These are phyloP conservation scores for Trametes cubensis DNA, from an alignment of 768 basidiomycete genomes.

Conservation along the genomic window DNA sequence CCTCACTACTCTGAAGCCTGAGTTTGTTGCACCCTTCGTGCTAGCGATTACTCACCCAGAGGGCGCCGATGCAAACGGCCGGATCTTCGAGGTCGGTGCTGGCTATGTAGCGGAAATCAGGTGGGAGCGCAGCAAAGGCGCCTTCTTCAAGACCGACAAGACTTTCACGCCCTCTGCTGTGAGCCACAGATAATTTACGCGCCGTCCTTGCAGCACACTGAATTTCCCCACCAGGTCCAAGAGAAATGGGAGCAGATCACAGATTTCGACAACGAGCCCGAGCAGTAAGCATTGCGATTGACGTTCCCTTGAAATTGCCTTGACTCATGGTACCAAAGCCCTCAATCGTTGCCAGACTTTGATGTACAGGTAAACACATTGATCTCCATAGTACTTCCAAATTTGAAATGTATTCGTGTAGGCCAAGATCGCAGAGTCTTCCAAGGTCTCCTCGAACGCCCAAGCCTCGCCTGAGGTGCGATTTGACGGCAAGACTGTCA, in stretches of 20 bases:
- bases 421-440: constrained; percentile 49
- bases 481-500: constrained; percentile 88
- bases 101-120: constrained; percentile 90
- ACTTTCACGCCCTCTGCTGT: constrained; percentile 95
- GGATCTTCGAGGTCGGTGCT: constrained; percentile 90
- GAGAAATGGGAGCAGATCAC: constrained; percentile 80
- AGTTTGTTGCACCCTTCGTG: constrained; percentile 92
- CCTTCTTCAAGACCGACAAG: constrained; percentile 85
- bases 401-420: not conserved
- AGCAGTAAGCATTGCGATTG: constrained; percentile 53
- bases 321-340: constrained; percentile 46
- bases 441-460: constrained; percentile 63
- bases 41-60: constrained; percentile 85
- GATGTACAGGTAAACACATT: constrained; percentile 50
- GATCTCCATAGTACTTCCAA: constrained; percentile 1
- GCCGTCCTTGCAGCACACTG: not conserved
- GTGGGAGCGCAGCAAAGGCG: constrained; percentile 90
- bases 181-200: constrained; percentile 25
- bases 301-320: not conserved
- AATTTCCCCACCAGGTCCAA: constrained; percentile 57
- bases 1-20: constrained; percentile 55
- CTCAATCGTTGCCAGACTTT: constrained; percentile 62
- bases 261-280: constrained; percentile 68
- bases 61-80: constrained; percentile 76
- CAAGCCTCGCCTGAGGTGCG: constrained; percentile 72